Conservation (phyloP, 1,284 basidiomycete genomes). For the Vanrija humicola region DNA sequence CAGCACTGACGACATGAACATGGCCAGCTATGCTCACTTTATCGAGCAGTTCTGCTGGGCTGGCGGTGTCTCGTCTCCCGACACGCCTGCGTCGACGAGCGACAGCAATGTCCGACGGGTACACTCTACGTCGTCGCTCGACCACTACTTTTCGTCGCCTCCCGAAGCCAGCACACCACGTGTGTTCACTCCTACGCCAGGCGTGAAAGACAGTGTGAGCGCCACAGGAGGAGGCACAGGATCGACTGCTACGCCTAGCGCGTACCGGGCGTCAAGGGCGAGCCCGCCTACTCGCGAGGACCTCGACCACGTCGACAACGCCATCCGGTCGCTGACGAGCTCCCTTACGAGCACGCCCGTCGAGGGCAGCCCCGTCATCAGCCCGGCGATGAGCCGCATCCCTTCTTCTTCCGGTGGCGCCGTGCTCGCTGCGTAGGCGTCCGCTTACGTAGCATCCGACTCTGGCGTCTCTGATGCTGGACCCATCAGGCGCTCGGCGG, state of each 20-base stretch:
- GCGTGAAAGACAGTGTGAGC: constrained; percentile 6
- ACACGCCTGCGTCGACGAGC: too few species aligned
- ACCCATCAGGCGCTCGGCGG: too few species aligned
- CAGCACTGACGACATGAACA: constrained; percentile 20
- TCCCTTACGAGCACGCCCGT: constrained; percentile 16
- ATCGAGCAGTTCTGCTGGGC: constrained; percentile 44
- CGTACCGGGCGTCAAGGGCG: not conserved
- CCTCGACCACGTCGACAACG: constrained; percentile 22
- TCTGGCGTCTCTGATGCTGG: too few species aligned
- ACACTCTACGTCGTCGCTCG: constrained; percentile 36
- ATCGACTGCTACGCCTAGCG: constrained; percentile 30
- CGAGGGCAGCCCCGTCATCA: constrained; percentile 5
- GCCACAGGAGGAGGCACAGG: constrained; percentile 2
- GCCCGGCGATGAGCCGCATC: constrained; percentile 6
- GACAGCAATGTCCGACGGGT: not conserved
- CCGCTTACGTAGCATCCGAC: not conserved
- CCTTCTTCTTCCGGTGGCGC: constrained; percentile 1
- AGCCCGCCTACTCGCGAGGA: constrained; percentile 17
- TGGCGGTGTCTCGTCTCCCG: constrained; percentile 1
- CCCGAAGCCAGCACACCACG: constrained; percentile 13
- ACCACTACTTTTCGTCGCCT: constrained; percentile 37
- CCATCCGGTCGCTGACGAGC: constrained; percentile 14
- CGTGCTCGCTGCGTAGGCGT: constrained; percentile 8
- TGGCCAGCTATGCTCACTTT: constrained; percentile 42
- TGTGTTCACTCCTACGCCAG: constrained; percentile 10